Base-by-base conservation (phyloP, 2,329 filamentous ascomycete genomes). In the Fulvia fulva region DNA sequence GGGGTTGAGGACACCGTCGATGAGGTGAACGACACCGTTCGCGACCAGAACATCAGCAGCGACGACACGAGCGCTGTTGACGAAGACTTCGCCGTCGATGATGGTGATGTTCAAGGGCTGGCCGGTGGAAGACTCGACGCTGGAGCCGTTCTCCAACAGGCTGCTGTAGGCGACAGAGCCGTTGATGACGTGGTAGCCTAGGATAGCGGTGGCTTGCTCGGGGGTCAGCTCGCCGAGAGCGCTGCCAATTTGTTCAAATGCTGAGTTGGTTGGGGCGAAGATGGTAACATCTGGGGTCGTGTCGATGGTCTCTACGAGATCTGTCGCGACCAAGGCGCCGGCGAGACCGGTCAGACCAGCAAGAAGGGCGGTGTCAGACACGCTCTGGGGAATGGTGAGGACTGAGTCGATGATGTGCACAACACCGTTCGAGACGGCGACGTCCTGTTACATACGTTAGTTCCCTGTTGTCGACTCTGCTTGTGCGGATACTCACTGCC, bases 121-220 rank as follows among this genome's bases (percentile, higher is more conserved):
- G 53, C 77, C 77, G 44, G 72, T 69, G 11, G 74, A 62, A 1
- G 76, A 73, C 7, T 64, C 60, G 16, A 79, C 64, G 43, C 52
- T 58, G 9, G 61, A 70, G 22, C 67, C 75, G 32, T 76, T 76
- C 62, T 63, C 64, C 19, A 83, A 74, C 26, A 61, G 61, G 50
- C 55, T 65, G 51, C 78, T 81, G 73, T 87, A 88, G 55, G 74
- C 75, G 1, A 86, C 77, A 8, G 76, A 77, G 47, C 79, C 80
- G 47, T 77, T 76, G 46, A 89, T 73, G 53, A 89, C 78, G 69
- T 90, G 87, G 73, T 90, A 90, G 25, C 78, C 73, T 32, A 89
- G 76, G 52, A 89, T 78, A 26, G 70, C 71, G 1, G 76, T 70
- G 1, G 88, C 75, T 14, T 83, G 71, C 4, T 77, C 70, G 0